These are phyloP conservation scores for Lenwebbia sp. DNA, from an alignment of 345 rosid genomes.

Conservation along the genomic window DNA sequence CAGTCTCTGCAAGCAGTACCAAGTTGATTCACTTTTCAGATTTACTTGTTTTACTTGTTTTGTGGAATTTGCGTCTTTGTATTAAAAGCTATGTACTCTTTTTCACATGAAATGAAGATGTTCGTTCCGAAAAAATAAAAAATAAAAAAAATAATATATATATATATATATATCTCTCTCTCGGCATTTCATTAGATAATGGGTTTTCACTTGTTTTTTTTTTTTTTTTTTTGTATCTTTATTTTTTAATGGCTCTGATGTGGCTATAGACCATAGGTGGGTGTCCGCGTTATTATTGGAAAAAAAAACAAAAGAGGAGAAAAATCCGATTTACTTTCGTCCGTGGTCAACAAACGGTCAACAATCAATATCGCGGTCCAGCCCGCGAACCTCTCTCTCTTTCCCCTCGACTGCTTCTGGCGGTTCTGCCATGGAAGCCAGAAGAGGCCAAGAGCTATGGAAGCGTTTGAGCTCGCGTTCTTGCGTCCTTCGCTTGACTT, in stretches of 20 bases:
- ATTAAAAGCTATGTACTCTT: too few species aligned
- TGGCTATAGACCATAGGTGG: background rate
- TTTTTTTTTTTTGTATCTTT: background rate
- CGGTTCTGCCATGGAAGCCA: background rate
- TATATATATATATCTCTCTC: too few species aligned
- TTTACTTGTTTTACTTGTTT: too few species aligned
- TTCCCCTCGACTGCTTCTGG: background rate
- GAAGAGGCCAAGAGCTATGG: background rate
- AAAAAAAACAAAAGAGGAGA: background rate
- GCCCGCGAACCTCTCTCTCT: background rate
- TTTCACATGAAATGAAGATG: too few species aligned
- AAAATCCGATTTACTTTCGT: too few species aligned
- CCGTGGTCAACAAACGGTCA: background rate
- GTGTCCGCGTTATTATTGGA: background rate
- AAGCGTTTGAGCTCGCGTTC: background rate
- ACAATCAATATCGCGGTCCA: background rate
- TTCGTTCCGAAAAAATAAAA: too few species aligned
- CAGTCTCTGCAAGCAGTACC: too few species aligned
- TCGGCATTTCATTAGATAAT: background rate
- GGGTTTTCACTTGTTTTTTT: background rate
- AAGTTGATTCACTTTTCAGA: too few species aligned
- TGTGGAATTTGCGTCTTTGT: too few species aligned
- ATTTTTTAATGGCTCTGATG: background rate
- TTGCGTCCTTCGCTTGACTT: background rate
- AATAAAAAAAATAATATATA: too few species aligned